Percentiles rank a stretch among this genome's conserved stretches.
These are phyloP conservation scores for Kodamaea kaohsiungensis DNA, from an alignment of 805 yeast species.

Conservation along the genomic window DNA sequence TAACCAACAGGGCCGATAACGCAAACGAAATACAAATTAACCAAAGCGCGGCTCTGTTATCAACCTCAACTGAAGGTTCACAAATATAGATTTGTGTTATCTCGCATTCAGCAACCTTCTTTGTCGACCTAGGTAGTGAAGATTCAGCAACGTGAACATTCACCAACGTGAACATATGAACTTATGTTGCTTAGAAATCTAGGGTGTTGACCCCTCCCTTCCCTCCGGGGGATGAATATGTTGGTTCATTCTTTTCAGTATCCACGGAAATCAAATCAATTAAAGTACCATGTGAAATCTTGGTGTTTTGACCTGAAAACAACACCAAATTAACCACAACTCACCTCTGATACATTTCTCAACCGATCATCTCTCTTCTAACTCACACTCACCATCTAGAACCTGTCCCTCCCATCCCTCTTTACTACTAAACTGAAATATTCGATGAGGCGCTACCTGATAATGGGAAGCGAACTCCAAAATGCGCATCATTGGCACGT, in stretches of 20 bases:
- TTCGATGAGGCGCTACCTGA: not conserved
- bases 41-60: not conserved
- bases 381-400: not conserved
- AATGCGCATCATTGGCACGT: constrained; percentile 5
- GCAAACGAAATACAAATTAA: not conserved
- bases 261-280: not conserved
- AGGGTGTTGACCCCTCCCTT: not conserved
- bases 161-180: too few relatives aligned
- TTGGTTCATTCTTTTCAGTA: not conserved
- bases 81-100: not conserved
- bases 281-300: not conserved
- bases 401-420: not conserved
- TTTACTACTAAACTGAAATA: not conserved
- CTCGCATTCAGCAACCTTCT: not conserved
- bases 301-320: not conserved
- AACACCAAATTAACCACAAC: not conserved
- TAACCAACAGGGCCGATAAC: not conserved
- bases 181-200: too few relatives aligned
- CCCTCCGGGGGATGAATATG: not conserved
- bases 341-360: not conserved
- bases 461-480: constrained; percentile 1
- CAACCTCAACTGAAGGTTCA: not conserved
- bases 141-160: too few relatives aligned
- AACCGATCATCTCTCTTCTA: not conserved
- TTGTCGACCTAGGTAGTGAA: too few relatives aligned